Conservation (phyloP, 768 basidiomycete species). For the Coprinopsis marcescibilis region DNA sequence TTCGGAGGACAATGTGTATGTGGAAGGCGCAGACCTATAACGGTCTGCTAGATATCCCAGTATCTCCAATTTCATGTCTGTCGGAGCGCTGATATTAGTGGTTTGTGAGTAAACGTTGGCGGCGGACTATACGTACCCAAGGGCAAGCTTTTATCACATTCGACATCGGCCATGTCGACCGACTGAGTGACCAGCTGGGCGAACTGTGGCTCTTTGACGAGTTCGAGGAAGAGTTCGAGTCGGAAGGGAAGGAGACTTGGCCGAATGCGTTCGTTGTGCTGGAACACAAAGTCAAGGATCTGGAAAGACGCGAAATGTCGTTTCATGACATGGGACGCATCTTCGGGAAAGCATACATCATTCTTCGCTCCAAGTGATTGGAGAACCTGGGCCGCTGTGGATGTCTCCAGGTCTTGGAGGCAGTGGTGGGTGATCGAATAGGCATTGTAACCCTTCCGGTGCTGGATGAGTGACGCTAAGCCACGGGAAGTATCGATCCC, state of each 20-base stretch:
- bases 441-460: not conserved
- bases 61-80: not conserved
- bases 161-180: not conserved
- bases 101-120: not conserved
- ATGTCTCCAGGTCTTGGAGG: constrained; percentile 19
- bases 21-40: not conserved
- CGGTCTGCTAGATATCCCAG: not conserved
- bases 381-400: constrained; percentile 12
- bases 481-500: not conserved
- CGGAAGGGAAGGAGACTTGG: not conserved
- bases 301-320: not conserved
- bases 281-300: not conserved
- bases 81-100: too few relatives aligned
- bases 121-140: not conserved
- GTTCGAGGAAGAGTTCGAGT: not conserved
- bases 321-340: not conserved
- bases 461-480: not conserved
- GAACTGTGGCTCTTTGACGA: not conserved
- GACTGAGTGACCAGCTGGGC: not conserved
- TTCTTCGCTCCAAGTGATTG: not conserved
- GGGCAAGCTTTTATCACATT: not conserved
- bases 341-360: not conserved
- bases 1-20: not conserved
- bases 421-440: constrained; percentile 18
- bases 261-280: not conserved